These are phyloP conservation scores for Podila horticola DNA, from an alignment of 192 early-diverging fungal species.

Conservation along the genomic window DNA sequence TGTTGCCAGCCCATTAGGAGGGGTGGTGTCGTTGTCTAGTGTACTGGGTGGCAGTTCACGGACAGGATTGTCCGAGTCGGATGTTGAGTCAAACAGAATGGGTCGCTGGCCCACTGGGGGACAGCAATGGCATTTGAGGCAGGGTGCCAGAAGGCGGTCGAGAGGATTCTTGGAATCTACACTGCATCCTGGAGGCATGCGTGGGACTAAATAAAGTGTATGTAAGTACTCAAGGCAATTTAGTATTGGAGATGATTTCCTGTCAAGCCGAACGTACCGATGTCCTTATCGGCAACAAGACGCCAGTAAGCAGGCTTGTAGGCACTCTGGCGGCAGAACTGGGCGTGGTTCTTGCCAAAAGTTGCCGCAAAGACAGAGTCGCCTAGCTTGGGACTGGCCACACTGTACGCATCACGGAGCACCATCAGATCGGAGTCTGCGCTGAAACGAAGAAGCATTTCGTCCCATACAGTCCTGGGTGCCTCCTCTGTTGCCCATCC, in stretches of 20 bases:
- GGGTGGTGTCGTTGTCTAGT: too few relatives aligned
- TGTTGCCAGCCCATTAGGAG: not conserved
- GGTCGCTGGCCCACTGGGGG: not conserved
- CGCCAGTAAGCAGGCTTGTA: constrained; percentile 59
- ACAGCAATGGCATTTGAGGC: not conserved
- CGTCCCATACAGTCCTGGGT: constrained; percentile 24
- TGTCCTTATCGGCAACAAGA: constrained; percentile 57
- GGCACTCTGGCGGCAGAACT: constrained; percentile 14
- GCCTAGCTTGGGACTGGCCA: constrained; percentile 59
- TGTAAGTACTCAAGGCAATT: not conserved
- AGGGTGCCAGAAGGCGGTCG: not conserved
- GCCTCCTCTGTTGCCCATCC: not conserved
- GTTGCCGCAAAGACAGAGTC: constrained; percentile 59
- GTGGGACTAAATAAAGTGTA: constrained; percentile 12
- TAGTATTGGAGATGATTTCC: too few relatives aligned
- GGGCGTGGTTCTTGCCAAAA: constrained; percentile 42
- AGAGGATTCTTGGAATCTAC: constrained; percentile 13
- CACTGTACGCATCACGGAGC: constrained; percentile 55
- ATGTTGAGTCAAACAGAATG: not conserved
- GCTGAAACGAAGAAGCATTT: constrained; percentile 37
- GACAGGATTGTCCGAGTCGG: not conserved
- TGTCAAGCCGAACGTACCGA: constrained; percentile 13
- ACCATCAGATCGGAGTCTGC: constrained; percentile 23
- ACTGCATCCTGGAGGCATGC: constrained; percentile 17
- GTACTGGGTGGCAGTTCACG: too few relatives aligned